Conservation (phyloP, 2,329 filamentous ascomycete species). For the Epicoccum nigrum region DNA sequence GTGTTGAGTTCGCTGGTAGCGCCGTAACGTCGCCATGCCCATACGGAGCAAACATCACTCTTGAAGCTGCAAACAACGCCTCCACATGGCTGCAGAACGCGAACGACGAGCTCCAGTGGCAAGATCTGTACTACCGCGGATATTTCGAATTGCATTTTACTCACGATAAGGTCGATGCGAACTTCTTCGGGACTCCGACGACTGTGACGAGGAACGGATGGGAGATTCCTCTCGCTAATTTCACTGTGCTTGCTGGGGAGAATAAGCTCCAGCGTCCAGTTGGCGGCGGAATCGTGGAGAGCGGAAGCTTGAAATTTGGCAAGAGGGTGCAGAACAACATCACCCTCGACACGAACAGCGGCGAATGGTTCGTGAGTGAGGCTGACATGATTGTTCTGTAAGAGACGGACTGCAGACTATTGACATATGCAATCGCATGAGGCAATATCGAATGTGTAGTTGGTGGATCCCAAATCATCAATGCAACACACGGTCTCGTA, state of each 20-base stretch:
- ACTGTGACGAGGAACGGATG: slow-evolving; percentile 64
- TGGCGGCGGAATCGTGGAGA: slow-evolving; percentile 59
- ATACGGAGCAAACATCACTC: slow-evolving; percentile 64
- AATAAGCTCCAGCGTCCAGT: slow-evolving; percentile 63
- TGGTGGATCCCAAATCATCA: too few relatives aligned
- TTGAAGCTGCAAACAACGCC: slow-evolving; percentile 57
- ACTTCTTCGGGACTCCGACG: slow-evolving; percentile 69
- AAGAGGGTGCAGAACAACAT: slow-evolving; percentile 42
- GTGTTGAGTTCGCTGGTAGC: slow-evolving; percentile 64
- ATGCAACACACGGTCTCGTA: too few relatives aligned
- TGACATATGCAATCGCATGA: too few relatives aligned
- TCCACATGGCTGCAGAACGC: slow-evolving; percentile 43
- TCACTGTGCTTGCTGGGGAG: slow-evolving; percentile 67
- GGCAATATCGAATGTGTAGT: too few relatives aligned
- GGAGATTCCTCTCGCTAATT: slow-evolving; percentile 72
- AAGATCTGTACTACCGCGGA: slow-evolving; percentile 74
- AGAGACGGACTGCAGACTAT: not conserved
- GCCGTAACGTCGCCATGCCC: slow-evolving; percentile 68
- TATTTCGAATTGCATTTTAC: slow-evolving; percentile 70
- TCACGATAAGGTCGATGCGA: slow-evolving; percentile 62
- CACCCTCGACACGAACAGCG: slow-evolving; percentile 43
- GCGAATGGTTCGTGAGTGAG: slow-evolving; percentile 44
- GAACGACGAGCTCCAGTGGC: slow-evolving; percentile 73
- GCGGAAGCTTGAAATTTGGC: slow-evolving; percentile 62
- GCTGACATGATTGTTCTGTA: slow-evolving; percentile 34